Evolutionary conservation across 2,329 filamentous ascomycete species (phyloP), one percentile per base, ranked within the genome.

Genomic region (Clonostachys chloroleuca): DNA sequence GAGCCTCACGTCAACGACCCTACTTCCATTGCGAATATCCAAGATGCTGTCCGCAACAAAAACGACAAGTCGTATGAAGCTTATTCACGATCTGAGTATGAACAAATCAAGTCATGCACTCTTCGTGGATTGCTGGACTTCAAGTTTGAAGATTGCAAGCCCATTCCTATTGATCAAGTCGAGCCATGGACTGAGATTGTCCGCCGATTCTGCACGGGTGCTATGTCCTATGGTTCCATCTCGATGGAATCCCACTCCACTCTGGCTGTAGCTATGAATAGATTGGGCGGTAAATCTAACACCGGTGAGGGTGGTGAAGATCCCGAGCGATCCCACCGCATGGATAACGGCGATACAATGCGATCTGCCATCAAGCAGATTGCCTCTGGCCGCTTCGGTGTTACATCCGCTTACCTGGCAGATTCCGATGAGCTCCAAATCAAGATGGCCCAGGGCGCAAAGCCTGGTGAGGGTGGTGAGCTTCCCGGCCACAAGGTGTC

Each of bases 171-270:
- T 55, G 92, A 96, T 57, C 92, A 96, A 68, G 92, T 97, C 49
- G 92, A 97, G 73, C 90, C 92, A 17, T 97, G 92, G 92, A 96
- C 92, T 4, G 92, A 96, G 60, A 96, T 97, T 58, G 92, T 96
- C 42, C 88, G 92, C 54, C 88, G 92, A 52, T 96, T 96, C 74
- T 94, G 92, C 59, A 96, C 92, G 37, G 92, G 92, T 64, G 92
- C 92, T 57, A 97, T 97, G 92, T 97, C 92, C 4, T 97, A 97
- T 63, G 92, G 92, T 43, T 96, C 92, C 39, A 97, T 97, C 60
- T 96, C 92, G 6, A 96, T 96, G 90, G 92, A 97, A 67, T 92
- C 92, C 46, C 92, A 97, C 73, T 96, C 92, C 16, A 96, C 92
- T 12, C 76, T 97, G 43, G 92, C 92, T 55, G 86, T 97, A 47